phyloP scores from a whole-genome alignment of 129 eudicot species.

The Tanacetum coccineum region DNA sequence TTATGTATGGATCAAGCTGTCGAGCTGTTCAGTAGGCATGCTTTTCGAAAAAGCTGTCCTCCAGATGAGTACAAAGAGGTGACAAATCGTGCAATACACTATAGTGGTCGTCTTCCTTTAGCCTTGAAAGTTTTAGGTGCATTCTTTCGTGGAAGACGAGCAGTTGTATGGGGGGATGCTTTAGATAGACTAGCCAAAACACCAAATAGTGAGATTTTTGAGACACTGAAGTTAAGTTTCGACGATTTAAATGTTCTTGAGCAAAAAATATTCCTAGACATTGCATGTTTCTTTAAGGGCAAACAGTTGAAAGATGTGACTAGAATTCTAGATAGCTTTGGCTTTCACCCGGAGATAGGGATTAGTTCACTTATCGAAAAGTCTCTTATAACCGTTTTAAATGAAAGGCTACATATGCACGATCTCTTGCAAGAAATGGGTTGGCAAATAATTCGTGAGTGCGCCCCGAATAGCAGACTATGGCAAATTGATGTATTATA shows the following conservation, averaged over 20 bases:
- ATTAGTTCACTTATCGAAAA: constrained; percentile 1
- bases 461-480: background rate
- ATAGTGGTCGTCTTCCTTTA: background rate
- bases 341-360: background rate
- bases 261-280: constrained; percentile 1
- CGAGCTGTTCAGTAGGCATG: constrained; percentile 7
- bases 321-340: constrained; percentile 1
- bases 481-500: background rate
- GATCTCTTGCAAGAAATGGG: constrained; percentile 9
- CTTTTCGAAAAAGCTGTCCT: background rate
- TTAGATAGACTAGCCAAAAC: background rate
- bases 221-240: background rate
- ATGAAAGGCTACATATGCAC: background rate
- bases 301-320: background rate
- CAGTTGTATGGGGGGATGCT: background rate
- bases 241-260: background rate
- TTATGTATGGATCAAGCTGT: background rate
- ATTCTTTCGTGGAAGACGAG: constrained; percentile 1
- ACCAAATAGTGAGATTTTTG: background rate
- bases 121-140: constrained; percentile 10
- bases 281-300: constrained; percentile 9
- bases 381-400: background rate
- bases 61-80: background rate
- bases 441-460: background rate
- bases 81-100: background rate